Conservation (phyloP, 2,329 filamentous ascomycete genomes). For the Fusarium concolor region DNA sequence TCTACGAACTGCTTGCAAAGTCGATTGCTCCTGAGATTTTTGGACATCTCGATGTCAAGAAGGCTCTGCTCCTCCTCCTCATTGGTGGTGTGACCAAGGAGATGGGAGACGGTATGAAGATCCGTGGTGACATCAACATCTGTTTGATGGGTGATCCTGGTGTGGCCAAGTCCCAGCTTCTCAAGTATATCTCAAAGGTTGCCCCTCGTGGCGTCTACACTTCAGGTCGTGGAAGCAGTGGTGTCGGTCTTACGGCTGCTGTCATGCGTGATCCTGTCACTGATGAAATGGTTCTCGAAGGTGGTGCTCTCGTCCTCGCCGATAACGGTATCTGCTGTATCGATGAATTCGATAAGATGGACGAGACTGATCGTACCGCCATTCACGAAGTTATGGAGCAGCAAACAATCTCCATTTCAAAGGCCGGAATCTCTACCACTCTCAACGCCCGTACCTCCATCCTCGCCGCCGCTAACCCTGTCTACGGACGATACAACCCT, state of each 20-base stretch:
- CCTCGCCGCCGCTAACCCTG: constrained; percentile 93
- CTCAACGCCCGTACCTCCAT: constrained; percentile 97
- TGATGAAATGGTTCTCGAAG: constrained; percentile 86
- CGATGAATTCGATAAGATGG: constrained; percentile 92
- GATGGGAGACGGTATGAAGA: constrained; percentile 98
- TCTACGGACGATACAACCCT: constrained; percentile 98
- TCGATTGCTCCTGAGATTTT: constrained; percentile 98
- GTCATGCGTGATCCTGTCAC: constrained; percentile 88
- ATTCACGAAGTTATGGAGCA: constrained; percentile 93
- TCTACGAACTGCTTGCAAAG: constrained; percentile 94
- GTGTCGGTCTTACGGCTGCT: constrained; percentile 83
- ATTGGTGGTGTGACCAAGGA: constrained; percentile 97
- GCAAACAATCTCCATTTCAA: constrained; percentile 87
- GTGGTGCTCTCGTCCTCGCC: constrained; percentile 81
- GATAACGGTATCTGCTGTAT: constrained; percentile 90
- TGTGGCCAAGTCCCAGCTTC: constrained; percentile 97
- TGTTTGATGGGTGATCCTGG: constrained; percentile 99
- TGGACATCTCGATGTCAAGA: constrained; percentile 97
- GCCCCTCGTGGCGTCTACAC: constrained; percentile 92
- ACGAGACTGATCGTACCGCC: constrained; percentile 82
- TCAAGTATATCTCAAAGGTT: constrained; percentile 99
- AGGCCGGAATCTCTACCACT: constrained; percentile 77
- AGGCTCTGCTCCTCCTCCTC: constrained; percentile 92
- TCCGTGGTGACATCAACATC: constrained; percentile 98
- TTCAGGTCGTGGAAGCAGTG: constrained; percentile 82